These are phyloP conservation scores for Phaeophleospora eucalypticola DNA, from an alignment of 2,329 filamentous ascomycete genomes.

Conservation along the genomic window DNA sequence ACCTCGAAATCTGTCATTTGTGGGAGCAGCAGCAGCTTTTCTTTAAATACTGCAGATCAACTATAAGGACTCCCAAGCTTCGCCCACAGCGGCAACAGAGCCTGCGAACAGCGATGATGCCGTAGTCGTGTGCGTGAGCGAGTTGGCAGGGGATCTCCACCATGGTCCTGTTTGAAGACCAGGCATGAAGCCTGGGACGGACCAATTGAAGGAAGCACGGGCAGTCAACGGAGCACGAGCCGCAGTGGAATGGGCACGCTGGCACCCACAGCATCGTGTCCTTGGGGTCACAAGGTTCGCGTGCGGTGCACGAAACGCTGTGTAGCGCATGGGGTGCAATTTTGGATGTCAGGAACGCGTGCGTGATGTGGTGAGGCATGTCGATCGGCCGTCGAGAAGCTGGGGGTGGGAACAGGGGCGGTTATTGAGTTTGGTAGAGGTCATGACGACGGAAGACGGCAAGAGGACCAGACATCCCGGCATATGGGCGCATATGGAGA, in stretches of 20 bases:
- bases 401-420: no score
- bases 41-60: not conserved
- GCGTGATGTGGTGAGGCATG: no score
- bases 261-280: not conserved
- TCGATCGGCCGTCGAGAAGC: no score
- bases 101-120: not conserved
- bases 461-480: no score
- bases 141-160: not conserved
- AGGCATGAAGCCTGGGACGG: no score
- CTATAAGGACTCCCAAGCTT: not conserved
- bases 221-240: not conserved
- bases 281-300: not conserved
- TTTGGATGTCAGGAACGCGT: not conserved
- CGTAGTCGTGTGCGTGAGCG: not conserved
- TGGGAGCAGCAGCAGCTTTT: no score
- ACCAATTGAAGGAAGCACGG: not conserved
- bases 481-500: no score
- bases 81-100: no score
- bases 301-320: not conserved
- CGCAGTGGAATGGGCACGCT: not conserved
- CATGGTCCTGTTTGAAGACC: no score
- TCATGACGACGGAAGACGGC: no score
- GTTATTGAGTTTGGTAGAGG: no score
- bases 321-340: not conserved
- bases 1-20: no score